Percentiles rank a stretch among this genome's conserved stretches.
Conservation (phyloP, 495 filamentous ascomycete genomes). For the Hypoxylon fragiforme region DNA sequence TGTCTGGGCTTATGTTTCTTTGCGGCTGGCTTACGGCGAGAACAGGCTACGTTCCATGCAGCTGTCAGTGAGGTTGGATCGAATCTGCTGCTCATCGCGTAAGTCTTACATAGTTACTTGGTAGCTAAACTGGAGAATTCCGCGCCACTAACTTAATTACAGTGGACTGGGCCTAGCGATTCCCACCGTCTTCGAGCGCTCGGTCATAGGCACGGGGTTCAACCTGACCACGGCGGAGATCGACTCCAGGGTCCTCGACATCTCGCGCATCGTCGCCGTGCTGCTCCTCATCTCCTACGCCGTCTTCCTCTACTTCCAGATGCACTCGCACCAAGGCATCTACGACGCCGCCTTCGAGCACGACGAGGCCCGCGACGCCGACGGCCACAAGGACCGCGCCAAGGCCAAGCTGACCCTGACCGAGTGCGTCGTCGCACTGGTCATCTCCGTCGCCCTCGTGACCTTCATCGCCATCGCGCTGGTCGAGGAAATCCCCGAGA, state of each 20-base stretch:
- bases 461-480: slow-evolving; percentile 79
- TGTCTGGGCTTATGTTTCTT: slow-evolving; percentile 81
- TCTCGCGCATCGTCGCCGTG: slow-evolving; percentile 76
- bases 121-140: not conserved
- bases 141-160: slow-evolving; percentile 13
- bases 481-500: slow-evolving; percentile 75
- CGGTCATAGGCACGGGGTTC: slow-evolving; percentile 50
- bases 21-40: slow-evolving; percentile 67
- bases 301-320: slow-evolving; percentile 80
- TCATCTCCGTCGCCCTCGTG: slow-evolving; percentile 71
- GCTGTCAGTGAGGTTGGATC: slow-evolving; percentile 80
- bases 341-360: slow-evolving; percentile 64
- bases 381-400: slow-evolving; percentile 63
- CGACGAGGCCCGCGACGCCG: slow-evolving; percentile 72
- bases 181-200: slow-evolving; percentile 74
- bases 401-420: slow-evolving; percentile 77
- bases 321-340: slow-evolving; percentile 78
- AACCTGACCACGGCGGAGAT: slow-evolving; percentile 47
- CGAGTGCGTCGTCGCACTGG: slow-evolving; percentile 71
- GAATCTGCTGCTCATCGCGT: slow-evolving; percentile 79
- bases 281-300: slow-evolving; percentile 79
- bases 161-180: slow-evolving; percentile 78
- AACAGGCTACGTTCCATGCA: slow-evolving; percentile 71
- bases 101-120: slow-evolving; percentile 27
- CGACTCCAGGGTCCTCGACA: slow-evolving; percentile 55